Evolutionary conservation across 2,329 filamentous ascomycete species (phyloP), one percentile per base, ranked within the genome.

Genomic region (Lojkania enalia): DNA sequence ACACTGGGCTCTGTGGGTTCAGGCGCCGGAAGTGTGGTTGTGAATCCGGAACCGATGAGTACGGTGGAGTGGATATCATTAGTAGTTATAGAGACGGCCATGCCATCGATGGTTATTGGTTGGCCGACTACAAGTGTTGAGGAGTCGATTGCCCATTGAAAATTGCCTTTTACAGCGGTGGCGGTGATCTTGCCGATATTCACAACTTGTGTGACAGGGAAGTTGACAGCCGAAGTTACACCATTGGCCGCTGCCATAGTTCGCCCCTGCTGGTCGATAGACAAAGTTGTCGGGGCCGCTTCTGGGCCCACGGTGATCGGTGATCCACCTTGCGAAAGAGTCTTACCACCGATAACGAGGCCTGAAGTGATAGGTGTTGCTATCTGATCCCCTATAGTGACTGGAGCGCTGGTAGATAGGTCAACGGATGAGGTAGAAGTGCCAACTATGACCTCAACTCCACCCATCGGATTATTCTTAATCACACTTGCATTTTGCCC

Each of bases 21-120:
- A 21, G 33, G 19, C 5, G 33, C 15, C 6, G 19, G 16, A 2
- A 60, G 33, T 9, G 50, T 58, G 6, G 50, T 52, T 2, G 54
- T 52, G n/a, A 41, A 23, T 15, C 44, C 47, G 11, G 41, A 54
- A n/a, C 36, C 48, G 13, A 54, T 30, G 12, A 62, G 39, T 13
- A 60, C 25, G 5, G 49, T 60, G 6, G 42, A 37, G 11, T 55
- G 55, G 3, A 40, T 30, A 2, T 45, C 13, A 15, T 57, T 32
- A 13, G 48, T 55, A 11, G 46, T 54, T 5, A 61, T 12, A 2
- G 40, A 29, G 25, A 57, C 32, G 0, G 44, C 40, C 12, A 48
- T 42, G 16, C 47, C 46, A 23, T 50, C 46, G 32, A 59, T 39
- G 15, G 51, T 57, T 13, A 49, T 36, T 0, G 52, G 29, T 3